Percentiles rank a stretch among this genome's conserved stretches.
phyloP scores from a whole-genome alignment of 2,329 filamentous ascomycete genomes.

The Alternaria consortialis region DNA sequence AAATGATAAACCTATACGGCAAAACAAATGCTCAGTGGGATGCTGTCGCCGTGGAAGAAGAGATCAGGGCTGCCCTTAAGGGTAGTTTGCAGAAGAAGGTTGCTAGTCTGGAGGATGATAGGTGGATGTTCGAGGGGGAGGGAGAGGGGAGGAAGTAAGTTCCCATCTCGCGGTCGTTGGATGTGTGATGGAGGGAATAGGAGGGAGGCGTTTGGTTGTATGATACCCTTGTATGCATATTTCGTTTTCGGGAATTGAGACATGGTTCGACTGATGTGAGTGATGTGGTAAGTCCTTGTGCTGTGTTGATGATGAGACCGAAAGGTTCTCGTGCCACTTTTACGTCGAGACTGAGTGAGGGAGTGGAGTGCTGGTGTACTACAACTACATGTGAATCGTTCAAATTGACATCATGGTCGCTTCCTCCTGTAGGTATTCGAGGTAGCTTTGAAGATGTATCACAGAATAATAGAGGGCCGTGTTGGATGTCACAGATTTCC shows the following conservation, averaged over 20 bases:
- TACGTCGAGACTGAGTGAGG: too few species aligned
- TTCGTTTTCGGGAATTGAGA: neutral
- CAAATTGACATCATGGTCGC: neutral
- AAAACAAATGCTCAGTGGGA: constrained; percentile 45
- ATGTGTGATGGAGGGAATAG: neutral
- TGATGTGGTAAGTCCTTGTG: neutral
- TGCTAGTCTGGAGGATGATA: constrained; percentile 78
- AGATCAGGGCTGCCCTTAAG: constrained; percentile 61
- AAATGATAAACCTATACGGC: constrained; percentile 45
- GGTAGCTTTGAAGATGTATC: neutral
- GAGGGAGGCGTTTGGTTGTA: neutral
- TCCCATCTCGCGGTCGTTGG: neutral
- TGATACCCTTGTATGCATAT: constrained; percentile 8
- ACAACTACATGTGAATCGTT: too few species aligned
- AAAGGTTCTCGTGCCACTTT: neutral
- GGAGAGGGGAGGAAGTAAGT: constrained; percentile 22
- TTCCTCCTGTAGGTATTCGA: neutral
- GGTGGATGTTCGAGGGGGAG: constrained; percentile 89
- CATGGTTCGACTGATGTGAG: neutral
- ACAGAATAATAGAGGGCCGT: too few species aligned
- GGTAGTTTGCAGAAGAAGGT: constrained; percentile 77
- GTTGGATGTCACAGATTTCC: too few species aligned
- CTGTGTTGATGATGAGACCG: neutral
- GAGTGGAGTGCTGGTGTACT: neutral
- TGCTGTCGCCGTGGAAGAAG: constrained; percentile 38